Evolutionary conservation across 176 grass and related monocot genomes (phyloP).

Genomic region (Carex myosuroides): DNA sequence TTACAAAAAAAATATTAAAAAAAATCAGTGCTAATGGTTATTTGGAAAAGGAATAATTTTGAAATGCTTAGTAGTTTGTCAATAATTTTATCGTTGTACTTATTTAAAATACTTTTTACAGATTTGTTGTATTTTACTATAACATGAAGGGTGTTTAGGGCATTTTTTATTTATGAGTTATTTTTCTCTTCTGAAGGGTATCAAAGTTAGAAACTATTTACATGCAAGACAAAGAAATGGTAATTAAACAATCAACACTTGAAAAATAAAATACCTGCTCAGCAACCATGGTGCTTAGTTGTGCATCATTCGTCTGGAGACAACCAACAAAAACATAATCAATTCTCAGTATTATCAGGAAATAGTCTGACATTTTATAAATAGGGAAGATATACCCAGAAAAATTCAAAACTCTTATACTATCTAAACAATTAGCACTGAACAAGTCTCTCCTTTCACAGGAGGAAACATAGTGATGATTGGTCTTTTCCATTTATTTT

Average conservation of each 20-base stretch:
- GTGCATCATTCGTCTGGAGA: slow-evolving; percentile 94
- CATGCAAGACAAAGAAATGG: background rate
- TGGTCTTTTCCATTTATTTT: no score
- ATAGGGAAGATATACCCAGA: slow-evolving; percentile 15
- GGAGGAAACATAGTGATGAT: background rate
- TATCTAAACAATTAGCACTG: background rate
- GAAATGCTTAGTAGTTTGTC: background rate
- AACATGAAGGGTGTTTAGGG: no score
- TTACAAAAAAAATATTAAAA: background rate
- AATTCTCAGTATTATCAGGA: background rate
- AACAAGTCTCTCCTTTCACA: background rate
- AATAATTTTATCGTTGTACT: background rate
- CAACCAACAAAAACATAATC: slow-evolving; percentile 26
- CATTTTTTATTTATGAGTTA: no score
- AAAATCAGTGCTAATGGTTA: background rate
- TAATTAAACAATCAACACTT: background rate
- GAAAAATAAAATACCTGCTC: slow-evolving; percentile 59
- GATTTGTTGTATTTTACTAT: no score
- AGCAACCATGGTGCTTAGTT: slow-evolving; percentile 96
- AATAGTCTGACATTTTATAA: background rate
- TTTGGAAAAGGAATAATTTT: background rate
- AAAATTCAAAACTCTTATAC: background rate
- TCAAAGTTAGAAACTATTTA: background rate
- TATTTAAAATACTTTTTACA: no score
- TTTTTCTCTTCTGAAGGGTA: no score